Percentiles rank a stretch among this genome's conserved stretches.
phyloP scores from a whole-genome alignment of 352 stramenopile genomes.

The Pythium myriotylum region DNA sequence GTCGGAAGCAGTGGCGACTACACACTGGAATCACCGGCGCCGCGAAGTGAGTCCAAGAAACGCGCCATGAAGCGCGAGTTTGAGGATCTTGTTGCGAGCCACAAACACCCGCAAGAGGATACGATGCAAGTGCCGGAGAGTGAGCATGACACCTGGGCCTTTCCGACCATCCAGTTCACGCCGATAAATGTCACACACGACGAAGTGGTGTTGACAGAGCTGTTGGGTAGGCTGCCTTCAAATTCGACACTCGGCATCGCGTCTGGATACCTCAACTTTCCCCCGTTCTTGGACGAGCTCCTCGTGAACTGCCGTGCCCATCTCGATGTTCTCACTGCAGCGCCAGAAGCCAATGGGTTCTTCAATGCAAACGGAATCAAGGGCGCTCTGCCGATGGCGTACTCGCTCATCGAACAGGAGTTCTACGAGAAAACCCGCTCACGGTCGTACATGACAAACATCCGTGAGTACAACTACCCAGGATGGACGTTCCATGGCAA shows the following conservation, averaged over 20 bases:
- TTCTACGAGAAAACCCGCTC: constrained; percentile 63
- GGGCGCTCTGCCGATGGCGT: constrained; percentile 77
- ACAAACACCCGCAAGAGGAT: constrained; percentile 28
- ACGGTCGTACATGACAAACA: constrained; percentile 39
- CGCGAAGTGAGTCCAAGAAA: constrained; percentile 15
- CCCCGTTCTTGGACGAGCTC: constrained; percentile 58
- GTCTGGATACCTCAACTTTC: constrained; percentile 84
- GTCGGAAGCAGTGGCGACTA: constrained; percentile 22
- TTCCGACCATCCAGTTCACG: constrained; percentile 78
- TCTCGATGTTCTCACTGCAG: constrained; percentile 67
- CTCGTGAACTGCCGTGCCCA: constrained; percentile 45
- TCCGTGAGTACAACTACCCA: constrained; percentile 72
- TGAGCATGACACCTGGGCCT: constrained; percentile 58
- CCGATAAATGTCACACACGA: constrained; percentile 64
- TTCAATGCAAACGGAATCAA: constrained; percentile 71
- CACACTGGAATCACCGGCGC: constrained; percentile 1
- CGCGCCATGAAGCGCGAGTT: constrained; percentile 44
- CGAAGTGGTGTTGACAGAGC: constrained; percentile 47
- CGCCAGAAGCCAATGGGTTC: constrained; percentile 74
- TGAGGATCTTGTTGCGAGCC: constrained; percentile 40
- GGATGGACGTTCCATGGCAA: constrained; percentile 86
- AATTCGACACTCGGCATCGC: constrained; percentile 61
- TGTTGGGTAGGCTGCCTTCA: constrained; percentile 49
- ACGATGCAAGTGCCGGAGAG: not conserved
- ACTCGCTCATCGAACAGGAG: constrained; percentile 81